These are phyloP conservation scores for Tolypocladium ophioglossoides DNA, from an alignment of 2,329 filamentous ascomycete species.

Conservation along the genomic window DNA sequence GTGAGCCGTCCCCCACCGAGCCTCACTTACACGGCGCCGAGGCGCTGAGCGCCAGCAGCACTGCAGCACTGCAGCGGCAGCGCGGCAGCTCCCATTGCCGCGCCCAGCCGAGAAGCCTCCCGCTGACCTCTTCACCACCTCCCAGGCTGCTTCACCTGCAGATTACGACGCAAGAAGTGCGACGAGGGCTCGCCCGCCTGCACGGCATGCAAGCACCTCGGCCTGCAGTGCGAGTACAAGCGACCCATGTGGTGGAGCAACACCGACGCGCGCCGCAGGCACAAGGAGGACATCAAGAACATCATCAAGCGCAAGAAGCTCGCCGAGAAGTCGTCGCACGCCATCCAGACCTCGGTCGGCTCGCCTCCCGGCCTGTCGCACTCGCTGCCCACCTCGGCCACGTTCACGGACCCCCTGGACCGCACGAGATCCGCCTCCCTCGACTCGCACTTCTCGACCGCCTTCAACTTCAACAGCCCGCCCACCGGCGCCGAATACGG, in stretches of 20 bases:
- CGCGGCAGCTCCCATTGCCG: neutral
- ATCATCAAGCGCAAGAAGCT: slow-evolving; percentile 97
- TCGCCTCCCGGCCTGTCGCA: slow-evolving; percentile 73
- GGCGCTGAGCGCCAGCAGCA: no score
- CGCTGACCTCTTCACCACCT: slow-evolving; percentile 1
- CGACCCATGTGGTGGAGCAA: slow-evolving; percentile 96
- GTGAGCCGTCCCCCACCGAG: slow-evolving; percentile 38
- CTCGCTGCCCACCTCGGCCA: slow-evolving; percentile 71
- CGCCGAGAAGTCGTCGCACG: slow-evolving; percentile 65
- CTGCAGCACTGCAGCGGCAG: no score
- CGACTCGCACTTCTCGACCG: slow-evolving; percentile 65
- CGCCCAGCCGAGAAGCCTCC: neutral
- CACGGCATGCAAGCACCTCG: slow-evolving; percentile 61
- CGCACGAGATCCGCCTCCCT: slow-evolving; percentile 67
- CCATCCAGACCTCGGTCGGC: slow-evolving; percentile 44
- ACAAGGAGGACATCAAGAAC: slow-evolving; percentile 94
- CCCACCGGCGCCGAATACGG: slow-evolving; percentile 44
- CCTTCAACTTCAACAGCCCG: slow-evolving; percentile 63
- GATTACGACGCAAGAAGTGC: slow-evolving; percentile 58
- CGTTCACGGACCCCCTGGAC: slow-evolving; percentile 64
- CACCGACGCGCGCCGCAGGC: slow-evolving; percentile 69
- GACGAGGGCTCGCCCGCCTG: slow-evolving; percentile 53
- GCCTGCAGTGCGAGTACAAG: slow-evolving; percentile 90
- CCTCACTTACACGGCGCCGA: slow-evolving; percentile 23
- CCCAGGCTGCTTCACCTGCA: slow-evolving; percentile 57